These are phyloP conservation scores for Caloboletus inedulis DNA, from an alignment of 1,284 basidiomycete species.

Conservation along the genomic window DNA sequence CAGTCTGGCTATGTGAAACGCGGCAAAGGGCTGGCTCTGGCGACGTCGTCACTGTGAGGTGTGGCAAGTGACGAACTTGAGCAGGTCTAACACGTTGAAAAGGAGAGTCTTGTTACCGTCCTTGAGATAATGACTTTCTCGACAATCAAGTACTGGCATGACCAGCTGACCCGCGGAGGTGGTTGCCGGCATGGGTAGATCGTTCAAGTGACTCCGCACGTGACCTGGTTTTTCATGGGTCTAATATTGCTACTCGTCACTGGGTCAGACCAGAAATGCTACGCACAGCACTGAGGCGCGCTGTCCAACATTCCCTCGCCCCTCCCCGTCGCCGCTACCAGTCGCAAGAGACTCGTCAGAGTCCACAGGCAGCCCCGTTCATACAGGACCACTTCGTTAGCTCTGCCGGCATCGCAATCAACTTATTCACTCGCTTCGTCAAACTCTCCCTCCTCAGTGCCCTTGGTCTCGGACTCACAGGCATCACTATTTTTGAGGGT, in stretches of 20 bases:
- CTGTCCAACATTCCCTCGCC: not conserved
- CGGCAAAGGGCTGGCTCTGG: not conserved
- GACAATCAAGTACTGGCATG: too few relatives aligned
- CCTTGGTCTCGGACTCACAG: slow-evolving; percentile 39
- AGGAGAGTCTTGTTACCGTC: not conserved
- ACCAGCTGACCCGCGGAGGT: not conserved
- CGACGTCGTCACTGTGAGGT: not conserved
- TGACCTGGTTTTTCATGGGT: not conserved
- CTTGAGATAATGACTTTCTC: not conserved
- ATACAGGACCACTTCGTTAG: slow-evolving; percentile 37
- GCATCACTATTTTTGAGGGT: slow-evolving; percentile 51
- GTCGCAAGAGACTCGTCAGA: slow-evolving; percentile 15
- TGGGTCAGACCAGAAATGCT: slow-evolving; percentile 7
- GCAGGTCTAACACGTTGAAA: not conserved
- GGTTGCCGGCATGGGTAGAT: too few relatives aligned
- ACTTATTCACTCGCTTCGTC: slow-evolving; percentile 39
- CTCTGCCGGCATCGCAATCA: slow-evolving; percentile 37
- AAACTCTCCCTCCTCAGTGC: slow-evolving; percentile 40
- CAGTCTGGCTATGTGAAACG: not conserved
- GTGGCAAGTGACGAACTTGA: not conserved
- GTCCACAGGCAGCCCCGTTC: slow-evolving; percentile 8
- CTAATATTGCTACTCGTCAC: too few relatives aligned
- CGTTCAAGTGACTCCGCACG: not conserved
- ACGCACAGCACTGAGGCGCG: slow-evolving; percentile 5
- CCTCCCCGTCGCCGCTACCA: slow-evolving; percentile 8